Base-by-base conservation (phyloP, 1,284 basidiomycete genomes). In the Leccinum variabile region DNA sequence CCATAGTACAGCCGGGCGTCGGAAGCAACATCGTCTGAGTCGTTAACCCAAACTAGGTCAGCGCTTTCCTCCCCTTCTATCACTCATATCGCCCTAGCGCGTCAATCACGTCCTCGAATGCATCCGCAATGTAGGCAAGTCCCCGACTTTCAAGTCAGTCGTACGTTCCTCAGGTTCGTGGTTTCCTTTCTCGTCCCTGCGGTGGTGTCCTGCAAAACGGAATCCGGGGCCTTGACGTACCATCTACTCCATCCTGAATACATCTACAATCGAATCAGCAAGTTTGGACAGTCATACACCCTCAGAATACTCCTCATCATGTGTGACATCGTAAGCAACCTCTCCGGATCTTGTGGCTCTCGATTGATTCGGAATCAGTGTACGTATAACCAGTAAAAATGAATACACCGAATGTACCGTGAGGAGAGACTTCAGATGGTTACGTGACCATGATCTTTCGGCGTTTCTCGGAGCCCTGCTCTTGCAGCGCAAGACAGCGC, bases 131-230 rank as follows among this genome's bases (percentile, higher is more conserved):
- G 90, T 98, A 1, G 88, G 91, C 0, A 97, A 96, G 82, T 92
- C 4, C 89, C 91, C 4, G 97, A 99, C 74, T 97, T 93, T 75
- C 94, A 97, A 75, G 94, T 97, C n/a, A 95, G 95, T 18, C 82
- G 89, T n/a, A 97, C 95, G 28, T 98, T 90, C 71, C 82, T 98
- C 56, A 96, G 94, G 94, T 91, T 63, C 54, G 79, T 41, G 2
- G 54, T 16, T 14, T 10, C 11, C 25, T 35, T 37, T 53, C 49
- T 33, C 7, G 14, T 37, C 7, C 22, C 14, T 11, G 11, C 11
- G 35, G n/a, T 46, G 32, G 5, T 33, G 32, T 56, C 59, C 59
- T 63, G 28, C 16, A 3, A 2, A 13, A 5, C 11, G 22, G 35
- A 98, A 96, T 72, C 76, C 9, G 32, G 32, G 32, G 32, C 32